A percentile compares a stretch with the other conserved stretches of the same genome.
These are phyloP conservation scores for Colletotrichum sidae DNA, from an alignment of 2,329 filamentous ascomycete species.

Conservation along the genomic window DNA sequence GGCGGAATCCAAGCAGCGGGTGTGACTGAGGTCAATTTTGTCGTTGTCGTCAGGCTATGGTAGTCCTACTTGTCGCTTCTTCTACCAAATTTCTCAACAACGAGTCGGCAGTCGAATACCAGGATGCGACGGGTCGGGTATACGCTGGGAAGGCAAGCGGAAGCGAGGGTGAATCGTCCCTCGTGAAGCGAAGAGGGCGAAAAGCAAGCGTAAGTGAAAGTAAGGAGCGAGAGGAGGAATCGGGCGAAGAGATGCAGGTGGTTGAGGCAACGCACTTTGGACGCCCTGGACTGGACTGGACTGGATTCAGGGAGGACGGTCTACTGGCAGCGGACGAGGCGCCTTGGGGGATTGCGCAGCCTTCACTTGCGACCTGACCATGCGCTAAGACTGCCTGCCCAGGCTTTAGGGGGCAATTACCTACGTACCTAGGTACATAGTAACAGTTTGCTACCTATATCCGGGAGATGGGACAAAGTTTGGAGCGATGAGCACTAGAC, in stretches of 20 bases:
- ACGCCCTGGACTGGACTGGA: constrained; percentile 23
- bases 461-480: not conserved
- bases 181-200: constrained; percentile 15
- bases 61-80: not conserved
- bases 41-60: constrained; percentile 1
- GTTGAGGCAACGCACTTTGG: constrained; percentile 1
- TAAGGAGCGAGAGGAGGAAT: constrained; percentile 23
- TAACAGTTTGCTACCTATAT: not conserved
- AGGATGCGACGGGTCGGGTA: not conserved
- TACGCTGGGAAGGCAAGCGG: not conserved
- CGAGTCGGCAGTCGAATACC: not conserved
- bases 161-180: constrained; percentile 25
- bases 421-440: not conserved
- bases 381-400: too few relatives aligned
- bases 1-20: not conserved
- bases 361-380: too few relatives aligned
- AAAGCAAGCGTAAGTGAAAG: constrained; percentile 12
- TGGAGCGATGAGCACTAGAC: not conserved
- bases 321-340: constrained; percentile 3
- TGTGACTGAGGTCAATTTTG: not conserved
- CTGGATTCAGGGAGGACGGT: constrained; percentile 19
- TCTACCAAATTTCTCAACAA: not conserved
- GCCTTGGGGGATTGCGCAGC: too few relatives aligned
- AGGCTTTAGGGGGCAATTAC: not conserved
- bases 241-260: not conserved